Conservation (phyloP, 164 flowering plant species). For the Vitis cinerea region DNA sequence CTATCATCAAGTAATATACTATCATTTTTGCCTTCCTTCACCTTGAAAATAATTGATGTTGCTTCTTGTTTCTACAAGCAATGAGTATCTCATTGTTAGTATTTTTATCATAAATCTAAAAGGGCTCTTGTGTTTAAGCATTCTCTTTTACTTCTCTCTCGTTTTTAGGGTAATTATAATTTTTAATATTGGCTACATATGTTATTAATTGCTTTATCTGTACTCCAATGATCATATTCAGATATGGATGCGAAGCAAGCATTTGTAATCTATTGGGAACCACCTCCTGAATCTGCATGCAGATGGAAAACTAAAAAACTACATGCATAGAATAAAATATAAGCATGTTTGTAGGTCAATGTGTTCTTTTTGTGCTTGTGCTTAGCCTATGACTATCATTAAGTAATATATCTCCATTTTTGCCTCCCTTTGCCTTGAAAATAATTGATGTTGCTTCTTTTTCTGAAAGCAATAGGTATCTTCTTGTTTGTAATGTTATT, state of each 20-base stretch:
- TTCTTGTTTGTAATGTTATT: not conserved
- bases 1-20: not conserved
- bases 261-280: constrained; percentile 88
- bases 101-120: not conserved
- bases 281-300: constrained; percentile 74
- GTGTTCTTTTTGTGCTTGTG: not conserved
- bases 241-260: constrained; percentile 76
- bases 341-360: not conserved
- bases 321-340: not conserved
- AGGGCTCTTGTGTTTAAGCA: not conserved
- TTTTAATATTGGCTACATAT: too few relatives aligned
- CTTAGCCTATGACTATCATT: not conserved
- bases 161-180: not conserved
- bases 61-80: not conserved
- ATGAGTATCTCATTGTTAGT: not conserved
- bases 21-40: not conserved
- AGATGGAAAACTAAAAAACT: constrained; percentile 45
- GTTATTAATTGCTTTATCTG: constrained; percentile 1
- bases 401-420: not conserved
- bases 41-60: not conserved
- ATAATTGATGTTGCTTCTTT: not conserved
- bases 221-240: constrained; percentile 26
- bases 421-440: not conserved
- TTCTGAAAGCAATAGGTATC: not conserved
- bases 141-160: not conserved